Base-by-base conservation (phyloP, 202 grass and related monocot genomes). In the Zoysia matrella region DNA sequence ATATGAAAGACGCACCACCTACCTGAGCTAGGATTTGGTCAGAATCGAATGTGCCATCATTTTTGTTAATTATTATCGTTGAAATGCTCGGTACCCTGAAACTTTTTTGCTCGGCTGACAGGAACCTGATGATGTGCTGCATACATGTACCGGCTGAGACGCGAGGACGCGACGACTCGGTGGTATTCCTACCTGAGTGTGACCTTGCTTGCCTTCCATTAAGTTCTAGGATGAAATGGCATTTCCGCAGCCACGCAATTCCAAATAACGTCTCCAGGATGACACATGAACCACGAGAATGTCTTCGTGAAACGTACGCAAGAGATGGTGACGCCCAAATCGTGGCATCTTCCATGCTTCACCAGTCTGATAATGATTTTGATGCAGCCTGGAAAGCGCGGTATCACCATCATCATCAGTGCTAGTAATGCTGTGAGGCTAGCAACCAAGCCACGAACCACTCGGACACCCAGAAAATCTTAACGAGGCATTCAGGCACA, bases 341-440 rank as follows among this genome's bases (percentile, higher is more conserved):
- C 0, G 62, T 30, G 15, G 0, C 48, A 14, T 39, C 47, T 36
- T 6, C 52, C 39, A 11, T 43, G 30, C 30, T 36, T 36, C 30
- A 36, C 30, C 68, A 8, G 30, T 47, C 42, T 75, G 42, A 75
- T 60, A 75, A 47, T 75, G 72, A 75, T 60, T 22, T 45, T 14
- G 40, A 40, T 44, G 8, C 53, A 74, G 41, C 14, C 7, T 5
- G 62, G 30, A 36, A 36, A 36, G 30, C 30, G 30, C 30, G 30
- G 30, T 1, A 36, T 36, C 30, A 36, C 30, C 30, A 36, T 36
- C 64, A 44, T 45, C 10, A n/a, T 14, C 62, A 40, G 2, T 39
- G 61, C 8, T 52, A 5, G 11, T 41, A 52, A 72, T 40, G 47
- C 10, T 14, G 49, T 14, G 50, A 73, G 39, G 6, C 16, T 1